phyloP scores from a whole-genome alignment of 768 basidiomycete species.

The Agaricus sinodeliciosus region DNA sequence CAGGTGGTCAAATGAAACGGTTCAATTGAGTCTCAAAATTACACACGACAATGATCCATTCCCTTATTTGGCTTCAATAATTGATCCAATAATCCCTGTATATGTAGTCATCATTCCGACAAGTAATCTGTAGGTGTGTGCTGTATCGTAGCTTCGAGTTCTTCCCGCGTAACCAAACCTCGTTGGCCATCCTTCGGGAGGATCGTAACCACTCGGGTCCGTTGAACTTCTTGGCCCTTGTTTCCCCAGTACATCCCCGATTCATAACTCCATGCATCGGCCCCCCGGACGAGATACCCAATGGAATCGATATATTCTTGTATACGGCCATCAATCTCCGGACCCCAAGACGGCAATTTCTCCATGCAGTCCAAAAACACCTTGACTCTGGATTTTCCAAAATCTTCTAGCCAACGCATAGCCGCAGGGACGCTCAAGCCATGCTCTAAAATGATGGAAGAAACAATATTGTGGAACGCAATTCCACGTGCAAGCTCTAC shows the following conservation, averaged over 20 bases:
- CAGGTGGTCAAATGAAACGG: too few relatives aligned
- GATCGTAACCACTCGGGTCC: constrained; percentile 16
- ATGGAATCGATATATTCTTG: constrained; percentile 11
- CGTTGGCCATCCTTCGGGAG: constrained; percentile 10
- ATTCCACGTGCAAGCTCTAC: constrained; percentile 15
- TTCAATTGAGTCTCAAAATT: too few relatives aligned
- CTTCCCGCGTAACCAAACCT: constrained; percentile 4
- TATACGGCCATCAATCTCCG: constrained; percentile 11
- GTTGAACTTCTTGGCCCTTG: constrained; percentile 15
- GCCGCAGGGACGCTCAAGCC: constrained; percentile 12
- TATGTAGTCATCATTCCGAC: too few relatives aligned
- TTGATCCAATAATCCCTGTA: too few relatives aligned
- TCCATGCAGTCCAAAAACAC: constrained; percentile 7
- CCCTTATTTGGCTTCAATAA: too few relatives aligned
- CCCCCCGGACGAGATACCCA: constrained; percentile 12
- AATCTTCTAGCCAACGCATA: constrained; percentile 13
- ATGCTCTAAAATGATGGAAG: constrained; percentile 15
- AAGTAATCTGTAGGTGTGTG: too few relatives aligned
- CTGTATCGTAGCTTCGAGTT: neutral
- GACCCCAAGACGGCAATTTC: constrained; percentile 13
- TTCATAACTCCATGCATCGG: constrained; percentile 11
- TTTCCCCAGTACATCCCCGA: constrained; percentile 13
- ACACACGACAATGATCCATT: too few relatives aligned
- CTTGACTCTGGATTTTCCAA: constrained; percentile 4
- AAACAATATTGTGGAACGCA: constrained; percentile 17